Evolutionary conservation across 1,284 basidiomycete genomes (phyloP).

Genomic region (Ceratobasidium sp.): DNA sequence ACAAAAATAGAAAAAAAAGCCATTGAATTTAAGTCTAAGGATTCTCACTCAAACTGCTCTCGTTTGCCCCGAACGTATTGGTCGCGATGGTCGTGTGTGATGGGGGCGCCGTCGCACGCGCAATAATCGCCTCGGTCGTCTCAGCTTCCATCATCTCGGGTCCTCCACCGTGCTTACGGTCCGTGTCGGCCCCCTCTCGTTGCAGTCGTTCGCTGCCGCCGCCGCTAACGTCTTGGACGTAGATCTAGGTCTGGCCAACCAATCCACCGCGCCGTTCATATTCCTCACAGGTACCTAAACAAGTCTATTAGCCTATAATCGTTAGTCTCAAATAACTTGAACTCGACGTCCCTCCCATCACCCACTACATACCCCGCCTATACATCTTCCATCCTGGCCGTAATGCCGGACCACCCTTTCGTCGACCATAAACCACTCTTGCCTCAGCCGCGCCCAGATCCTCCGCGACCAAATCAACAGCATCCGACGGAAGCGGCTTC

Average conservation of each 20-base stretch:
- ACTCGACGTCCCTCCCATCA: constrained; percentile 53
- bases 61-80: constrained; percentile 13
- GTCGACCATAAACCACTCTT: constrained; percentile 64
- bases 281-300: constrained; percentile 48
- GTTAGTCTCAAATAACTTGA: constrained; percentile 14
- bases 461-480: constrained; percentile 82
- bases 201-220: constrained; percentile 50
- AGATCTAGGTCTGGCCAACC: constrained; percentile 51
- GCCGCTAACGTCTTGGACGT: constrained; percentile 53
- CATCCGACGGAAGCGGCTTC: constrained; percentile 71
- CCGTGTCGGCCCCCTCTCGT: constrained; percentile 50
- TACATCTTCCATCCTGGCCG: constrained; percentile 64
- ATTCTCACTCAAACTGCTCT: constrained; percentile 52
- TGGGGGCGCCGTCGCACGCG: constrained; percentile 50
- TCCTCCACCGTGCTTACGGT: constrained; percentile 53
- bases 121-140: constrained; percentile 51
- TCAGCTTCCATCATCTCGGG: constrained; percentile 52
- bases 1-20: neutral
- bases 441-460: constrained; percentile 67
- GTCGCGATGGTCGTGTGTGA: constrained; percentile 49
- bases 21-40: constrained; percentile 53
- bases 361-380: constrained; percentile 65
- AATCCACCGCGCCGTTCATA: constrained; percentile 49
- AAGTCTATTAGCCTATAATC: too few relatives aligned
- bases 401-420: constrained; percentile 67